phyloP scores from a whole-genome alignment of 176 grass and related monocot species.

The Canna indica region DNA sequence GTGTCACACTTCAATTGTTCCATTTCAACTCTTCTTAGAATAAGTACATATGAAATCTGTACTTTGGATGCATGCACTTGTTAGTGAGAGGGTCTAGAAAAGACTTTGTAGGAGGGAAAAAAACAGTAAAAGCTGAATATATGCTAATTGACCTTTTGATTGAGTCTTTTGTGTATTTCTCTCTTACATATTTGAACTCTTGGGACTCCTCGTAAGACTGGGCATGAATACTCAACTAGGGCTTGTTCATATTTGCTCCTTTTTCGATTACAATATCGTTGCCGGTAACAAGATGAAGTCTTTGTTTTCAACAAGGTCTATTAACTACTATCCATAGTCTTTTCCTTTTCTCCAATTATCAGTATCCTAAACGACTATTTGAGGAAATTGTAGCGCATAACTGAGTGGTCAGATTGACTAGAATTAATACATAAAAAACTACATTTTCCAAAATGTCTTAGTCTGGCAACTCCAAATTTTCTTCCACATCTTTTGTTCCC shows the following conservation, averaged over 20 bases:
- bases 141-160: not conserved
- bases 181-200: not conserved
- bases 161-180: not conserved
- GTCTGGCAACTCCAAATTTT: not conserved
- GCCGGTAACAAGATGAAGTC: no score
- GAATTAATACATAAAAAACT: not conserved
- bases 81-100: not conserved
- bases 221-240: no score
- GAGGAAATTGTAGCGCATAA: no score
- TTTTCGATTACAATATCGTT: no score
- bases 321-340: no score
- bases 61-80: not conserved
- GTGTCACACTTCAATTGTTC: slow-evolving; percentile 12
- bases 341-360: not conserved
- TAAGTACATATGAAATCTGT: slow-evolving; percentile 37
- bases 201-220: not conserved
- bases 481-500: not conserved
- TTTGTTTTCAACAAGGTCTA: no score
- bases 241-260: no score
- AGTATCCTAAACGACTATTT: no score
- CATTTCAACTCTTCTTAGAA: slow-evolving; percentile 31
- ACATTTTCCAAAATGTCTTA: not conserved
- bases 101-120: not conserved
- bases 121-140: not conserved
- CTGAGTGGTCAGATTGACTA: no score